A percentile compares a stretch with the other conserved stretches of the same genome.
These are phyloP conservation scores for Leccinellum albellum DNA, from an alignment of 768 basidiomycete genomes.

Conservation along the genomic window DNA sequence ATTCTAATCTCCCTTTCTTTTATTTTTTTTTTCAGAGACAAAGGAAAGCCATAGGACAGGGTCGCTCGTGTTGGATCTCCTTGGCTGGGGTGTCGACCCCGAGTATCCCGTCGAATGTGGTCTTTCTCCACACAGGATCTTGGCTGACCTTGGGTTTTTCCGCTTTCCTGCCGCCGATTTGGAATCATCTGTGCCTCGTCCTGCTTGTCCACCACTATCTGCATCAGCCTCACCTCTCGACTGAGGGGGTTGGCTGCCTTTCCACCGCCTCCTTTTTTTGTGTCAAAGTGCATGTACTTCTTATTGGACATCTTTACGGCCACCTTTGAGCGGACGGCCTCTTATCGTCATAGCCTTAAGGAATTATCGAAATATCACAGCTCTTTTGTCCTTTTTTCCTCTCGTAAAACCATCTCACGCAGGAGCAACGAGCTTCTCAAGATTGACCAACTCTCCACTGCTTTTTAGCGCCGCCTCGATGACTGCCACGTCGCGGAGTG, in stretches of 20 bases:
- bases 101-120: slow-evolving; percentile 46
- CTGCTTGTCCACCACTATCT: background rate
- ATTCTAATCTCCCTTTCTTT: too few species aligned
- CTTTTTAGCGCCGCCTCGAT: slow-evolving; percentile 76
- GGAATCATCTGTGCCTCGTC: too few species aligned
- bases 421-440: slow-evolving; percentile 35
- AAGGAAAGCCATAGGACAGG: too few species aligned
- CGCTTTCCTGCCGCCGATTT: too few species aligned
- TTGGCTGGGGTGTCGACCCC: slow-evolving; percentile 51
- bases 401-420: background rate
- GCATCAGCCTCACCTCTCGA: background rate
- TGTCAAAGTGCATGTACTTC: background rate
- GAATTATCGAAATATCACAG: background rate
- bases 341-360: background rate
- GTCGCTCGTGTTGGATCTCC: slow-evolving; percentile 48
- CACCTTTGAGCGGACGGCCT: background rate
- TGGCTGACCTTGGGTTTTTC: slow-evolving; percentile 39
- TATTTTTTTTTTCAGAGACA: background rate
- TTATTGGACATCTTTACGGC: background rate
- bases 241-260: background rate
- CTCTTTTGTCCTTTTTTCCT: background rate
- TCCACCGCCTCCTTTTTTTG: too few species aligned
- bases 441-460: slow-evolving; percentile 55
- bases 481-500: slow-evolving; percentile 72
- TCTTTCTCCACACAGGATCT: slow-evolving; percentile 40